Percentiles rank a stretch among this genome's conserved stretches.
Conservation (phyloP, 768 basidiomycete species). For the Thelephora aurantiotincta region DNA sequence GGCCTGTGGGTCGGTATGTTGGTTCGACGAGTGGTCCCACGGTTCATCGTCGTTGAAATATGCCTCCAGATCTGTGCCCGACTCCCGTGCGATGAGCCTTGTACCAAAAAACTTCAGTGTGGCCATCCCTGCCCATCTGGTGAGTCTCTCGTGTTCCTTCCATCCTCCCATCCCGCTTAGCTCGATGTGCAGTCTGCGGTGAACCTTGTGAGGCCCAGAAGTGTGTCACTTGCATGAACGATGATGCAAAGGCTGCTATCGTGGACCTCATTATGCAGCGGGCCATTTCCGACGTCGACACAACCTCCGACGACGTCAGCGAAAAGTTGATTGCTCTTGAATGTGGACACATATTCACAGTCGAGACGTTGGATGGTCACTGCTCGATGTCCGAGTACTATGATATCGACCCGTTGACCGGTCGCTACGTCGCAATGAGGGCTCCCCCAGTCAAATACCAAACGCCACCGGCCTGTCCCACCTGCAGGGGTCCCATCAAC, state of each 20-base stretch:
- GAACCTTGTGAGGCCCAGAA: slow-evolving; percentile 21
- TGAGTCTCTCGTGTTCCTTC: slow-evolving; percentile 6
- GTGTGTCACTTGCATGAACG: slow-evolving; percentile 18
- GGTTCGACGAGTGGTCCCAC: background rate
- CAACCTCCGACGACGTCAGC: slow-evolving; percentile 14
- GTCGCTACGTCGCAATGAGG: slow-evolving; percentile 11
- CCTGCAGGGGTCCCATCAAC: slow-evolving; percentile 20
- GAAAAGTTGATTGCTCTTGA: slow-evolving; percentile 15
- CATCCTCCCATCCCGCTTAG: background rate
- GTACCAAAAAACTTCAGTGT: slow-evolving; percentile 17
- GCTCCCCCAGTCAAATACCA: slow-evolving; percentile 17
- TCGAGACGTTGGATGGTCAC: slow-evolving; percentile 24
- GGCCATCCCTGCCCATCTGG: slow-evolving; percentile 25
- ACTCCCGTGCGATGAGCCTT: slow-evolving; percentile 22
- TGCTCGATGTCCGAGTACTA: slow-evolving; percentile 19
- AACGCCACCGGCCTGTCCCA: slow-evolving; percentile 19
- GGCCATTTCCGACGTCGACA: slow-evolving; percentile 14
- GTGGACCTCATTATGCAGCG: slow-evolving; percentile 23
- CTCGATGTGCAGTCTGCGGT: slow-evolving; percentile 18
- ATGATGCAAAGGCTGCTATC: slow-evolving; percentile 13
- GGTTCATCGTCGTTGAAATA: background rate
- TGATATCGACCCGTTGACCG: slow-evolving; percentile 10
- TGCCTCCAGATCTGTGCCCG: slow-evolving; percentile 19
- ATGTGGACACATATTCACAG: slow-evolving; percentile 26
- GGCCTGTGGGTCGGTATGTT: slow-evolving; percentile 20